Evolutionary conservation across 164 flowering plant genomes (phyloP).

Genomic region (Paratinospora sagittata): DNA sequence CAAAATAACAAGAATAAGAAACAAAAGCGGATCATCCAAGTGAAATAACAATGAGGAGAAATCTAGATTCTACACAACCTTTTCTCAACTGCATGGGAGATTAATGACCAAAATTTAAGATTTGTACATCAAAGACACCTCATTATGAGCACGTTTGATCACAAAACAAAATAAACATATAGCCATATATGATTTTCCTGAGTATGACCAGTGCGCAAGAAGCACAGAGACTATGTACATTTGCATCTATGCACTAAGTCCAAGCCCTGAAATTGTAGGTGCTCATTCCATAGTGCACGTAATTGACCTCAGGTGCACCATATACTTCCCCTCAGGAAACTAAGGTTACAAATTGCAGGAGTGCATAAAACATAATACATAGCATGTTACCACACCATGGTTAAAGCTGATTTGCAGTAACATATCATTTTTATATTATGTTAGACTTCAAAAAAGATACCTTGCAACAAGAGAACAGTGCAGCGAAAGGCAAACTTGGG

Average conservation of each 20-base stretch:
- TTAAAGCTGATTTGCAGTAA: neutral
- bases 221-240: too few species aligned
- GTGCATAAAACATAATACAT: neutral
- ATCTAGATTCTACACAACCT: neutral
- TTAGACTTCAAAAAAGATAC: constrained; percentile 24
- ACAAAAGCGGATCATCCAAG: neutral
- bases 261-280: neutral
- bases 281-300: neutral
- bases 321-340: neutral
- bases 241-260: neutral
- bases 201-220: too few species aligned
- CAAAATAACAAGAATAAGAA: neutral
- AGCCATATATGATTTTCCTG: too few species aligned
- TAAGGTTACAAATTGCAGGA: neutral
- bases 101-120: neutral
- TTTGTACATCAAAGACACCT: neutral
- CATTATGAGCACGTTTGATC: neutral
- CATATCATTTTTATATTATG: neutral
- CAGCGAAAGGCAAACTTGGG: constrained; percentile 91
- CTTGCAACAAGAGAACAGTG: constrained; percentile 82
- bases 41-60: neutral
- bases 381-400: neutral
- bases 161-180: too few species aligned
- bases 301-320: neutral
- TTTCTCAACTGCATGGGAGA: neutral